phyloP scores from a whole-genome alignment of 371 early-diverging fungal genomes.

The Syncephalastrum racemosum region DNA sequence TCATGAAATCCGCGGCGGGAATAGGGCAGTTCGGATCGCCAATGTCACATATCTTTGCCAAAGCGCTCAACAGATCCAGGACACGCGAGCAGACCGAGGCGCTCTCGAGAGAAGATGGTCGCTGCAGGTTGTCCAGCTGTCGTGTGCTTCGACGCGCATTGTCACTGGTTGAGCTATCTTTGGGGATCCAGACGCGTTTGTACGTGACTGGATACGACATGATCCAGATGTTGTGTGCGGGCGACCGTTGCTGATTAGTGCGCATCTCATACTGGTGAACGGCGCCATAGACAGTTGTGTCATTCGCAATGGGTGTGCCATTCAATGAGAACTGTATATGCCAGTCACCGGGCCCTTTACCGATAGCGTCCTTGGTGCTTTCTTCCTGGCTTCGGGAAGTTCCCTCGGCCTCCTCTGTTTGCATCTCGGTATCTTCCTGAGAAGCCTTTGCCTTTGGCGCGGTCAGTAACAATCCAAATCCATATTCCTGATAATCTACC shows the following conservation, averaged over 20 bases:
- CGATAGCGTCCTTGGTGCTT: not conserved
- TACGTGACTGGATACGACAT: constrained; percentile 57
- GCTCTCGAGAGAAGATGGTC: constrained; percentile 21
- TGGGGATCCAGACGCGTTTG: constrained; percentile 33
- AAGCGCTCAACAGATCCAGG: constrained; percentile 53
- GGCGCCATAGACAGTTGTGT: constrained; percentile 64
- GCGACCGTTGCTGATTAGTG: constrained; percentile 7
- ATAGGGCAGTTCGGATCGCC: constrained; percentile 27
- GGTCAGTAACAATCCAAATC: not conserved
- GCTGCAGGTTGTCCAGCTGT: constrained; percentile 17
- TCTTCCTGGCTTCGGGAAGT: not conserved
- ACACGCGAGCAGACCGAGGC: constrained; percentile 42
- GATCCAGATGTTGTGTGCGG: constrained; percentile 45
- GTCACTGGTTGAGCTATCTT: constrained; percentile 12
- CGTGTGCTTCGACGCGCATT: constrained; percentile 13
- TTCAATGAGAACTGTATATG: constrained; percentile 54
- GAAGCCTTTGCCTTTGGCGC: not conserved
- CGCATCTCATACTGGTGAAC: constrained; percentile 53
- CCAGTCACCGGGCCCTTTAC: constrained; percentile 34
- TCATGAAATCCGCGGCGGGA: constrained; percentile 63
- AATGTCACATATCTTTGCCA: constrained; percentile 14
- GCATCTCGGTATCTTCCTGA: constrained; percentile 2
- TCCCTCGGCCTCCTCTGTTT: not conserved
- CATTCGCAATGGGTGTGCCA: constrained; percentile 48
- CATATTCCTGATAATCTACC: constrained; percentile 19